Evolutionary conservation across 2,329 filamentous ascomycete genomes (phyloP).

Genomic region (Pestalotiopsis sp.): DNA sequence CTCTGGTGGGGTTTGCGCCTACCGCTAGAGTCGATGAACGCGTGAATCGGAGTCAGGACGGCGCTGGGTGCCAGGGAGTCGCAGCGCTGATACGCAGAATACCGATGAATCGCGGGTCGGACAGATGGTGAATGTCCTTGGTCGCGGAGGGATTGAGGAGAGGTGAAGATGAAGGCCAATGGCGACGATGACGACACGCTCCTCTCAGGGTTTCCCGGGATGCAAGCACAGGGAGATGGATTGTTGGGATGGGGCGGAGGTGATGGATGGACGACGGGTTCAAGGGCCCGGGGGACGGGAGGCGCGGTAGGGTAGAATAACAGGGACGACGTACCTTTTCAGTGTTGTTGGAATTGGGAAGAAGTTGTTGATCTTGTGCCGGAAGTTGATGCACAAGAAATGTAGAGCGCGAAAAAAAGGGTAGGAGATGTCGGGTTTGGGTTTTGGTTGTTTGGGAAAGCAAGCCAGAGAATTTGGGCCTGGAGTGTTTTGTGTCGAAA

Average conservation of each 20-base stretch:
- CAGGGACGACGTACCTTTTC: constrained; percentile 21
- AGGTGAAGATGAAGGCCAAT: constrained; percentile 32
- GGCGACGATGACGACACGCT: constrained; percentile 11
- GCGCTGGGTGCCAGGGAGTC: constrained; percentile 19
- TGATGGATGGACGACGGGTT: constrained; percentile 1
- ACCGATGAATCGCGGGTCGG: constrained; percentile 24
- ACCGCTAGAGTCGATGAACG: constrained; percentile 29
- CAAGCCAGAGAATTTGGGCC: constrained; percentile 24
- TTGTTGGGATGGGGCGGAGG: neutral
- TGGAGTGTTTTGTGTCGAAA: constrained; percentile 22
- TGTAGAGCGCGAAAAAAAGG: constrained; percentile 24
- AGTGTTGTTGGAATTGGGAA: constrained; percentile 19
- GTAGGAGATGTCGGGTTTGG: constrained; percentile 22
- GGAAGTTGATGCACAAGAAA: constrained; percentile 26
- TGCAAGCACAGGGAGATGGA: constrained; percentile 13
- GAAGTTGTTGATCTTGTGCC: constrained; percentile 24
- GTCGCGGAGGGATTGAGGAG: constrained; percentile 25
- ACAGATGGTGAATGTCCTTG: constrained; percentile 22
- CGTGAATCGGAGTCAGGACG: constrained; percentile 20
- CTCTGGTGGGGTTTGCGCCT: constrained; percentile 38
- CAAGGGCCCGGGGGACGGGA: constrained; percentile 2
- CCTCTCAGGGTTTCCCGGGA: constrained; percentile 9
- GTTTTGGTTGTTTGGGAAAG: constrained; percentile 25
- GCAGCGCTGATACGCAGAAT: constrained; percentile 27
- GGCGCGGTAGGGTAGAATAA: neutral